phyloP scores from a whole-genome alignment of 108 stramenopile genomes.

The Fragilaria crotonensis region DNA sequence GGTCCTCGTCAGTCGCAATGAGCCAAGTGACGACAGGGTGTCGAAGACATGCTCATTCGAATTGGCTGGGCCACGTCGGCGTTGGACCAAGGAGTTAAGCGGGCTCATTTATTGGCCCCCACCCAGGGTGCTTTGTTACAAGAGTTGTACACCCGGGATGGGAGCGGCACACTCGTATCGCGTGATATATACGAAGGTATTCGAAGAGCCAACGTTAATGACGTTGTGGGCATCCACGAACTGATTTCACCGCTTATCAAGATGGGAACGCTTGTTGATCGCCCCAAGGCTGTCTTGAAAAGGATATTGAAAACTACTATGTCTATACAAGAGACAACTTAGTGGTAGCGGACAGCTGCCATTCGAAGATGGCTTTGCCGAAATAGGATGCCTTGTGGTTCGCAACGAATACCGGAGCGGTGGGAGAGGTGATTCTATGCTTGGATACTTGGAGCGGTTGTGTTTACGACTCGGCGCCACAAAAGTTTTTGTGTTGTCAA shows the following conservation, averaged over 20 bases:
- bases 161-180: slow-evolving; percentile 85
- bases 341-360: slow-evolving; percentile 88
- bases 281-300: slow-evolving; percentile 70
- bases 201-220: slow-evolving; percentile 69
- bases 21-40: slow-evolving; percentile 25
- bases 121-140: slow-evolving; percentile 78
- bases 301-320: slow-evolving; percentile 79
- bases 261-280: slow-evolving; percentile 74
- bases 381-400: slow-evolving; percentile 93
- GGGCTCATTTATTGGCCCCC: slow-evolving; percentile 84
- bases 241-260: slow-evolving; percentile 82
- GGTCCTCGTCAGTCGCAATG: background rate
- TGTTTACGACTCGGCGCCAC: slow-evolving; percentile 58
- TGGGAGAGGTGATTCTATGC: slow-evolving; percentile 92
- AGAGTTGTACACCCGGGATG: slow-evolving; percentile 96
- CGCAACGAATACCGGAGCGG: slow-evolving; percentile 73
- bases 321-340: slow-evolving; percentile 85
- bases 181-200: slow-evolving; percentile 96
- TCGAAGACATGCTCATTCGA: slow-evolving; percentile 51
- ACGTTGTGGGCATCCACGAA: slow-evolving; percentile 80
- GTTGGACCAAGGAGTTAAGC: slow-evolving; percentile 78
- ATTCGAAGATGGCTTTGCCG: slow-evolving; percentile 81
- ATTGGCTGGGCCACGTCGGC: slow-evolving; percentile 75
- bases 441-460: slow-evolving; percentile 91
- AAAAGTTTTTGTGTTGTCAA: slow-evolving; percentile 87